These are phyloP conservation scores for Piedraia hortae DNA, from an alignment of 2,329 filamentous ascomycete species.

Conservation along the genomic window DNA sequence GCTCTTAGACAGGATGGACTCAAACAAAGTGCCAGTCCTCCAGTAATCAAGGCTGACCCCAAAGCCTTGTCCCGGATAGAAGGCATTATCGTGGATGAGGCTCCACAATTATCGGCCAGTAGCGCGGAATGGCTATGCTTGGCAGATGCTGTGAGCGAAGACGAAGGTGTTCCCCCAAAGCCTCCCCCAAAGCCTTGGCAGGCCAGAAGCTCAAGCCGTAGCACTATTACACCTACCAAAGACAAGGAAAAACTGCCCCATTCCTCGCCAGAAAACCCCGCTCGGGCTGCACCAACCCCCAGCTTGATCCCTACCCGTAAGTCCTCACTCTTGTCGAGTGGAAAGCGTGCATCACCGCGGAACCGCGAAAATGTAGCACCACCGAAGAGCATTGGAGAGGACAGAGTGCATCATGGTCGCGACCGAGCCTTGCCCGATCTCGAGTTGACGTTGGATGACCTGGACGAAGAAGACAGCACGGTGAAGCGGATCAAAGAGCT, in stretches of 20 bases:
- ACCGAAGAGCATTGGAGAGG: too few species aligned
- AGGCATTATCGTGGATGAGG: slow-evolving; percentile 5
- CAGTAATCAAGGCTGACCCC: slow-evolving; percentile 1
- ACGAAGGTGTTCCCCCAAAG: slow-evolving; percentile 4
- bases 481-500: slow-evolving; percentile 31
- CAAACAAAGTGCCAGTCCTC: too few species aligned
- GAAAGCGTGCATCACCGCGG: too few species aligned
- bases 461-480: slow-evolving; percentile 20
- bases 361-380: too few species aligned
- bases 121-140: slow-evolving; percentile 12
- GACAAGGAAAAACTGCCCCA: slow-evolving; percentile 1
- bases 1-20: slow-evolving; percentile 5
- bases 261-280: slow-evolving; percentile 2
- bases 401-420: too few species aligned
- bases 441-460: slow-evolving; percentile 11
- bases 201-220: neutral
- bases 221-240: slow-evolving; percentile 1
- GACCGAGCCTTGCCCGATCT: too few species aligned
- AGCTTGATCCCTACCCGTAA: slow-evolving; percentile 12
- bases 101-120: slow-evolving; percentile 9
- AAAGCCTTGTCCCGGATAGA: slow-evolving; percentile 6
- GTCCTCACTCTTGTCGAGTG: slow-evolving; percentile 12
- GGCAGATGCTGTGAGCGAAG: slow-evolving; percentile 6
- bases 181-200: slow-evolving; percentile 1
- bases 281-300: too few species aligned